Conservation (phyloP, 768 basidiomycete species). For the Scleroderma citrinum region DNA sequence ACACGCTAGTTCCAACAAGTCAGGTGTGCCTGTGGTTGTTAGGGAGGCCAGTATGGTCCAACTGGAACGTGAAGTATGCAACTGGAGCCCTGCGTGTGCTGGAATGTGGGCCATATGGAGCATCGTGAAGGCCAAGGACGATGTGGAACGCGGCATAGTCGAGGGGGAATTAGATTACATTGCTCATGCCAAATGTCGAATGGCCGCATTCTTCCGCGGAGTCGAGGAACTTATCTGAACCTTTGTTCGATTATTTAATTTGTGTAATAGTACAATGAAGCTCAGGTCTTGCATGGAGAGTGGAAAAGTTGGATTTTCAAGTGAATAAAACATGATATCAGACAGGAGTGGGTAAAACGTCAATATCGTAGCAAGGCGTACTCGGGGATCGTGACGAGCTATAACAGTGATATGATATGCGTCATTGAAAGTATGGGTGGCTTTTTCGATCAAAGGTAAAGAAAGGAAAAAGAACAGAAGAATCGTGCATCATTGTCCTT, state of each 20-base stretch:
- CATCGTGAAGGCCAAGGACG: slow-evolving; percentile 81
- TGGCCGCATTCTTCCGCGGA: slow-evolving; percentile 57
- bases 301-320: slow-evolving; percentile 31
- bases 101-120: slow-evolving; percentile 96
- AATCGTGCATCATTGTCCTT: neutral
- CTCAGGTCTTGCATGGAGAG: slow-evolving; percentile 5
- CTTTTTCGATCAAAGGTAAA: slow-evolving; percentile 1
- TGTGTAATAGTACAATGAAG: neutral
- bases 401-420: slow-evolving; percentile 20
- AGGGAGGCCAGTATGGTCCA: slow-evolving; percentile 42
- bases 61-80: slow-evolving; percentile 72
- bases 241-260: neutral
- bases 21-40: slow-evolving; percentile 13
- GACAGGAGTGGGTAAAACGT: slow-evolving; percentile 26
- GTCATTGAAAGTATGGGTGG: slow-evolving; percentile 10
- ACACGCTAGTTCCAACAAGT: slow-evolving; percentile 34
- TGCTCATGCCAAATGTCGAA: slow-evolving; percentile 66
- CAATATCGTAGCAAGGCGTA: slow-evolving; percentile 33
- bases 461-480: neutral
- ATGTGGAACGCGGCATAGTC: slow-evolving; percentile 49
- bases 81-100: slow-evolving; percentile 89
- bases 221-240: slow-evolving; percentile 30
- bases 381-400: slow-evolving; percentile 31
- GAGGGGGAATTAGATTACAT: slow-evolving; percentile 89
- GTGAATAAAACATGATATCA: slow-evolving; percentile 37